phyloP scores from a whole-genome alignment of 1,284 basidiomycete genomes.

The Leccinum colubrinum region DNA sequence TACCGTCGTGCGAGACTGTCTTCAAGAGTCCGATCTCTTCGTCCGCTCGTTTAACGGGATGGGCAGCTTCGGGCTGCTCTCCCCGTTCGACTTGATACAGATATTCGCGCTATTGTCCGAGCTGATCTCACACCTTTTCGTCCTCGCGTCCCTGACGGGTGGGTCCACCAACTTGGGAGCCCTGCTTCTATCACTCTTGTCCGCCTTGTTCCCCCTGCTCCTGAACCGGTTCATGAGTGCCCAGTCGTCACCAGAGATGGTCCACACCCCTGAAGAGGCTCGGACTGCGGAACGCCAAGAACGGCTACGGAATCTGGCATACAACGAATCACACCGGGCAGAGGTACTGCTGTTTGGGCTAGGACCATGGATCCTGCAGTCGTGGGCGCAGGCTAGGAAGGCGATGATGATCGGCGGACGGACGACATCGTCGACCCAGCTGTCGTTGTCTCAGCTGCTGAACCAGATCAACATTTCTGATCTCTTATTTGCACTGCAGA shows the following conservation, averaged over 20 bases:
- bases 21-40: conserved; percentile 82
- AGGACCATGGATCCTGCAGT: conserved; percentile 75
- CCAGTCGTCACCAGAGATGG: conserved; percentile 42
- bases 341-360: conserved; percentile 81
- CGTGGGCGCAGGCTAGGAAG: conserved; percentile 66
- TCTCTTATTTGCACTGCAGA: conserved; percentile 60
- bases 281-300: conserved; percentile 67
- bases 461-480: conserved; percentile 62
- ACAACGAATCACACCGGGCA: conserved; percentile 66
- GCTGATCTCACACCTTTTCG: conserved; percentile 62
- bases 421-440: conserved; percentile 38
- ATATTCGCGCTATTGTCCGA: conserved; percentile 69
- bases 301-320: conserved; percentile 66
- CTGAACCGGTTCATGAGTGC: conserved; percentile 46
- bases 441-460: conserved; percentile 41
- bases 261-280: conserved; percentile 50
- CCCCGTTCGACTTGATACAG: conserved; percentile 74
- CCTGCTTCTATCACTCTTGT: conserved; percentile 57
- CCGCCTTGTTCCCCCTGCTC: conserved; percentile 53
- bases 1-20: conserved; percentile 65
- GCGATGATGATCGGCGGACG: conserved; percentile 56
- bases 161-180: conserved; percentile 54
- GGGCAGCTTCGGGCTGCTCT: conserved; percentile 68
- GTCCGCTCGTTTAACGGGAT: conserved; percentile 69
- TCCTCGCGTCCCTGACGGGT: conserved; percentile 66